These are phyloP conservation scores for Cystofilobasidium capitatum DNA, from an alignment of 768 basidiomycete species.

Conservation along the genomic window DNA sequence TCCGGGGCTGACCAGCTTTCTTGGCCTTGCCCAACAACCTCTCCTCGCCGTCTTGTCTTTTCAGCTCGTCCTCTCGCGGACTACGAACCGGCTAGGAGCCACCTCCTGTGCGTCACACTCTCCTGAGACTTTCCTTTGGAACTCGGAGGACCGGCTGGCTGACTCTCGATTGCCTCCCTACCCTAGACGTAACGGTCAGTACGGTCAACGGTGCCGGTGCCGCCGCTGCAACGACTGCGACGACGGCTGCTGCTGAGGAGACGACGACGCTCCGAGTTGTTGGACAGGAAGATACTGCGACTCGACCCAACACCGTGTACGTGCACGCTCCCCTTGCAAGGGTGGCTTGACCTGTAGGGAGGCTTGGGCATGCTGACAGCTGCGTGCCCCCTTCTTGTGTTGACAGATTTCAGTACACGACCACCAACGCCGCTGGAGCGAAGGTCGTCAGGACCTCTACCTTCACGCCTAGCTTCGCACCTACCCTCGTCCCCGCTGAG, in stretches of 20 bases:
- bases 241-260: too few relatives aligned
- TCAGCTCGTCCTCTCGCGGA: slow-evolving; percentile 6
- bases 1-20: not conserved
- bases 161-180: not conserved
- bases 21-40: not conserved
- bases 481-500: slow-evolving; percentile 3
- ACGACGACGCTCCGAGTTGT: too few relatives aligned
- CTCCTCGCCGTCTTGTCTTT: too few relatives aligned
- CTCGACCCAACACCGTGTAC: too few relatives aligned
- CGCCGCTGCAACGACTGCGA: too few relatives aligned
- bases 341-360: not conserved
- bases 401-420: slow-evolving; percentile 9
- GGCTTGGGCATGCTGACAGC: not conserved
- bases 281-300: too few relatives aligned
- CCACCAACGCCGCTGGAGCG: slow-evolving; percentile 18
- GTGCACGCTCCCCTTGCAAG: not conserved
- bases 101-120: not conserved
- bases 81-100: not conserved
- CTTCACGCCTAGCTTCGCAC: slow-evolving; percentile 22
- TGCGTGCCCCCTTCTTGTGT: not conserved
- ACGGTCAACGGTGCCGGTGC: too few relatives aligned
- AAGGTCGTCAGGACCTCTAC: slow-evolving; percentile 11
- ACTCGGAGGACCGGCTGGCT: not conserved
- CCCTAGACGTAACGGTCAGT: too few relatives aligned
- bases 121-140: not conserved